These are phyloP conservation scores for Vitis cinerea DNA, from an alignment of 164 flowering plant species.

Conservation along the genomic window DNA sequence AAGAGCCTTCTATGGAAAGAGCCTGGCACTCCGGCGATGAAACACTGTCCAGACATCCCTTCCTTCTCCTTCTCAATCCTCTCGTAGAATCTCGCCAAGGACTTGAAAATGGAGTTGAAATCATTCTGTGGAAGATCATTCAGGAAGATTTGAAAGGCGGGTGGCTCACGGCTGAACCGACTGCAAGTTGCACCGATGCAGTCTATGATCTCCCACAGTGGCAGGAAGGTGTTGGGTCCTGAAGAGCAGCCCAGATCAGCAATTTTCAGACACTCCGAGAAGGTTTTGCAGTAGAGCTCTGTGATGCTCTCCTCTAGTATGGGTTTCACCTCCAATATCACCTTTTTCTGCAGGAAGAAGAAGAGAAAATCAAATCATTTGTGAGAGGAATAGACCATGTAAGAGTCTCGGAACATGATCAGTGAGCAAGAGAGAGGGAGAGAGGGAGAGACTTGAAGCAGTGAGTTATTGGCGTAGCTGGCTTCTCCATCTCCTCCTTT, in stretches of 20 bases:
- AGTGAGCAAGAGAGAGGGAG: too few species aligned
- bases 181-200: not conserved
- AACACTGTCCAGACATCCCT: slow-evolving; percentile 1
- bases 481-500: too few species aligned
- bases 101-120: not conserved
- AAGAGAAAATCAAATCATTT: not conserved
- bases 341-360: not conserved
- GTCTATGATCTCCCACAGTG: not conserved
- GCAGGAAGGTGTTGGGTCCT: not conserved
- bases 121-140: slow-evolving; percentile 4
- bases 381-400: too few species aligned
- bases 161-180: not conserved
- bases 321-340: not conserved
- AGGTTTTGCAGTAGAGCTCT: not conserved
- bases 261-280: not conserved
- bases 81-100: not conserved
- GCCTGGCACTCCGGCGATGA: slow-evolving; percentile 7
- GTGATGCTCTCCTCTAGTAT: not conserved
- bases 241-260: not conserved
- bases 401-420: too few species aligned
- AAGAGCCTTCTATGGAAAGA: slow-evolving; percentile 20
- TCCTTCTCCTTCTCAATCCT: not conserved
- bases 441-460: too few species aligned
- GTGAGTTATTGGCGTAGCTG: too few species aligned
- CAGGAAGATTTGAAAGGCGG: not conserved